Evolutionary conservation across 768 basidiomycete species (phyloP).

Genomic region (Coprinopsis cinerea): DNA sequence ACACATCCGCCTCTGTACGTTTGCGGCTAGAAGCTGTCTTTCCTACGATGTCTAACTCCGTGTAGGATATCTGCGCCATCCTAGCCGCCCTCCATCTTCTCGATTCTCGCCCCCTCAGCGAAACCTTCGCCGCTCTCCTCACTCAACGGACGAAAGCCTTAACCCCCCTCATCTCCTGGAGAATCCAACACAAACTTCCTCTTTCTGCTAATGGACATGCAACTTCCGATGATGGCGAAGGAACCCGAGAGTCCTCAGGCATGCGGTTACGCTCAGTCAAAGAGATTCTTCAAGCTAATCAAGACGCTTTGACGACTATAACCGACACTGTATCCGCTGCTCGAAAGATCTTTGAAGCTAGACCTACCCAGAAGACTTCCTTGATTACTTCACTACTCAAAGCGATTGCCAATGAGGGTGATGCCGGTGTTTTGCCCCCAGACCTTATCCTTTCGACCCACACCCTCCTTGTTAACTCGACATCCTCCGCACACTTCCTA

Average conservation of each 20-base stretch:
- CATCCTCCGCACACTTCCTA: slow-evolving; percentile 78
- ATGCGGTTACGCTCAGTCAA: slow-evolving; percentile 28
- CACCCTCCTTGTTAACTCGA: slow-evolving; percentile 60
- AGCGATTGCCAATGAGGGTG: slow-evolving; percentile 33
- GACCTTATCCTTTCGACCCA: slow-evolving; percentile 64
- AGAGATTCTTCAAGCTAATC: slow-evolving; percentile 50
- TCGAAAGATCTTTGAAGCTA: slow-evolving; percentile 50
- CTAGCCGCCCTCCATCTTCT: slow-evolving; percentile 83
- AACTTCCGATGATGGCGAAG: background rate
- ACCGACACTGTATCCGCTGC: slow-evolving; percentile 52
- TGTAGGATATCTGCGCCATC: slow-evolving; percentile 68
- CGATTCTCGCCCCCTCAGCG: slow-evolving; percentile 74
- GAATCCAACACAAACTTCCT: background rate
- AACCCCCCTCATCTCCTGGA: slow-evolving; percentile 6
- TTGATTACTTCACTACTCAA: slow-evolving; percentile 54
- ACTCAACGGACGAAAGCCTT: slow-evolving; percentile 63
- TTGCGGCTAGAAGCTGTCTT: slow-evolving; percentile 1
- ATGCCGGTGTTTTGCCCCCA: slow-evolving; percentile 30
- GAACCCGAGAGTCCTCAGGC: background rate
- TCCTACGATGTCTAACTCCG: background rate
- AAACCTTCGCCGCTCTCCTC: slow-evolving; percentile 67
- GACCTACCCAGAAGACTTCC: slow-evolving; percentile 14
- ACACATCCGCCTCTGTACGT: slow-evolving; percentile 11
- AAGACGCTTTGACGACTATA: slow-evolving; percentile 48
- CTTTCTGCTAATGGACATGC: slow-evolving; percentile 2